phyloP scores from a whole-genome alignment of 495 filamentous ascomycete genomes.

The Aspergillus panamensis region DNA sequence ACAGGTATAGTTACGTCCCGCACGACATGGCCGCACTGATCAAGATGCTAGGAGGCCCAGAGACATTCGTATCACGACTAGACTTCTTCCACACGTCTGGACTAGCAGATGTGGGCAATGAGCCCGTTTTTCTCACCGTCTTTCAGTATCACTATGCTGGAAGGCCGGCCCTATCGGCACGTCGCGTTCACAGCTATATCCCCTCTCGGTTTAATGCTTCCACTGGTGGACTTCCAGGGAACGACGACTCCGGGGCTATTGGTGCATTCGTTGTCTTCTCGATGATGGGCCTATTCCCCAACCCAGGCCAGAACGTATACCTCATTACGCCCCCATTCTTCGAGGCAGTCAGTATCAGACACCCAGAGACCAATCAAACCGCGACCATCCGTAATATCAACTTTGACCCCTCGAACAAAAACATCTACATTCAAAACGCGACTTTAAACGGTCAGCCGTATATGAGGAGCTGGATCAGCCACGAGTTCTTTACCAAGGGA shows the following conservation, averaged over 20 bases:
- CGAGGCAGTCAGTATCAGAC: constrained; percentile 47
- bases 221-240: constrained; percentile 51
- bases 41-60: constrained; percentile 52
- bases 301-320: constrained; percentile 54
- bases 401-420: constrained; percentile 53
- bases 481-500: constrained; percentile 70
- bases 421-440: constrained; percentile 66
- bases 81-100: constrained; percentile 55
- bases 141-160: constrained; percentile 72
- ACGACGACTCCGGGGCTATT: constrained; percentile 59
- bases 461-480: constrained; percentile 66
- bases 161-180: constrained; percentile 53
- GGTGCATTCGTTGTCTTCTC: constrained; percentile 55
- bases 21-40: constrained; percentile 67
- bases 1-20: constrained; percentile 51
- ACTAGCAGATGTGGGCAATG: constrained; percentile 63
- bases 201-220: constrained; percentile 39
- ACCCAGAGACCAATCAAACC: constrained; percentile 55
- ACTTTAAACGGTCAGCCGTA: constrained; percentile 62
- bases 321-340: constrained; percentile 56
- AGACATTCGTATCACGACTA: constrained; percentile 56
- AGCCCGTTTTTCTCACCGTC: constrained; percentile 67
- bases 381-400: constrained; percentile 58
- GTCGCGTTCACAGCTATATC: constrained; percentile 40
- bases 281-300: constrained; percentile 59